Evolutionary conservation across 768 basidiomycete genomes (phyloP).

Genomic region (Termitomyces sp.): DNA sequence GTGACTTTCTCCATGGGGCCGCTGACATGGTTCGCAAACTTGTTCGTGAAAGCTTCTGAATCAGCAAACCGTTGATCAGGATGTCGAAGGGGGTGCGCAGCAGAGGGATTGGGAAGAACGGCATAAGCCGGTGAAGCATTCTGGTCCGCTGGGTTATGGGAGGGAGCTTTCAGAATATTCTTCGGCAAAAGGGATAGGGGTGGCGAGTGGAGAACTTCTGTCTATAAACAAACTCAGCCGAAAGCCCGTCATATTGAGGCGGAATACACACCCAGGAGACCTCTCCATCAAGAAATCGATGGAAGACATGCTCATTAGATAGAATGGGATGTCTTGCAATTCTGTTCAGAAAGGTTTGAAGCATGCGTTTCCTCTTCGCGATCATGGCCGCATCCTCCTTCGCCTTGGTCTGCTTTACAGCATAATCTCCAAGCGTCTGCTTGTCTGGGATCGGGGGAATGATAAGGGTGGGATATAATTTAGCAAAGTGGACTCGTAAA

Average conservation of each 20-base stretch:
- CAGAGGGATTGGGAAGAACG: constrained; percentile 83
- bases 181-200: constrained; percentile 90
- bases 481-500: constrained; percentile 73
- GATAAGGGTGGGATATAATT: constrained; percentile 92
- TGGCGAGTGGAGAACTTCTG: constrained; percentile 89
- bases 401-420: constrained; percentile 92
- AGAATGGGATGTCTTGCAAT: constrained; percentile 88
- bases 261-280: constrained; percentile 79
- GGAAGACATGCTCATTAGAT: constrained; percentile 94
- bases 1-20: constrained; percentile 98
- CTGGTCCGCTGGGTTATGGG: constrained; percentile 88
- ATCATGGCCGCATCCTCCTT: constrained; percentile 95
- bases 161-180: constrained; percentile 92
- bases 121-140: constrained; percentile 68
- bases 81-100: constrained; percentile 81
- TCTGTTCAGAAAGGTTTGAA: constrained; percentile 93
- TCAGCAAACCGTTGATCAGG: constrained; percentile 96
- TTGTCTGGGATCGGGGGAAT: constrained; percentile 98
- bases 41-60: constrained; percentile 92
- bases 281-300: constrained; percentile 92
- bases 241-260: background rate
- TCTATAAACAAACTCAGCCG: constrained; percentile 33
- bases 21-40: constrained; percentile 87
- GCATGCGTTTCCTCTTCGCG: constrained; percentile 85
- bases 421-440: constrained; percentile 93